Evolutionary conservation across 306 rosid genomes (phyloP).

Genomic region (Trichosanthes truncata): DNA sequence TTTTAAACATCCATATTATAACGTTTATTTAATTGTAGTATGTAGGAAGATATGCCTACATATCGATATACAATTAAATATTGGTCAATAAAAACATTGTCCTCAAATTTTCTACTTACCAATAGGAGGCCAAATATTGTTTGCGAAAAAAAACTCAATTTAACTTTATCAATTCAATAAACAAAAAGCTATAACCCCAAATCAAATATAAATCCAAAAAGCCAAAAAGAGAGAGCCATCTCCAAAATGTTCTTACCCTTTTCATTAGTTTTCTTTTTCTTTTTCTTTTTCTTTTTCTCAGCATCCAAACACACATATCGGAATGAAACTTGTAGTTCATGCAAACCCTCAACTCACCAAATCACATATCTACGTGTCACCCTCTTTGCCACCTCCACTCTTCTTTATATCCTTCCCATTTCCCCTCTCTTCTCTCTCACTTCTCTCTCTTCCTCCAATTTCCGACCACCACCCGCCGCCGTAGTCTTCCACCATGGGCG

Average conservation of each 20-base stretch:
- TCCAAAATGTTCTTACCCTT: background rate
- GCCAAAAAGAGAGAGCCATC: background rate
- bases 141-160: too few species aligned
- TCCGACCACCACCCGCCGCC: background rate
- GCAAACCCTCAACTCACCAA: constrained; percentile 53
- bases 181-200: too few species aligned
- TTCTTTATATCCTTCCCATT: constrained; percentile 18
- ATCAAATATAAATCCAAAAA: too few species aligned
- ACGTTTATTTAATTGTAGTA: too few species aligned
- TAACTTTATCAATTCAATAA: too few species aligned
- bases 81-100: too few species aligned
- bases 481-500: constrained; percentile 1
- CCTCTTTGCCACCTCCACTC: constrained; percentile 8
- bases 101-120: too few species aligned
- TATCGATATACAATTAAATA: too few species aligned
- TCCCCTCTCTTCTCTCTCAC: background rate
- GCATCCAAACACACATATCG: background rate
- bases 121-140: too few species aligned
- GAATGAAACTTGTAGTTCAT: constrained; percentile 68
- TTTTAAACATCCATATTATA: too few species aligned
- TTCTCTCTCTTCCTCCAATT: background rate
- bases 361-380: constrained; percentile 42
- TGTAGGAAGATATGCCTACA: too few species aligned
- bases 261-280: background rate
- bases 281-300: background rate